Conservation (phyloP, 352 stramenopile species). For the Phytophthora aleatoria region DNA sequence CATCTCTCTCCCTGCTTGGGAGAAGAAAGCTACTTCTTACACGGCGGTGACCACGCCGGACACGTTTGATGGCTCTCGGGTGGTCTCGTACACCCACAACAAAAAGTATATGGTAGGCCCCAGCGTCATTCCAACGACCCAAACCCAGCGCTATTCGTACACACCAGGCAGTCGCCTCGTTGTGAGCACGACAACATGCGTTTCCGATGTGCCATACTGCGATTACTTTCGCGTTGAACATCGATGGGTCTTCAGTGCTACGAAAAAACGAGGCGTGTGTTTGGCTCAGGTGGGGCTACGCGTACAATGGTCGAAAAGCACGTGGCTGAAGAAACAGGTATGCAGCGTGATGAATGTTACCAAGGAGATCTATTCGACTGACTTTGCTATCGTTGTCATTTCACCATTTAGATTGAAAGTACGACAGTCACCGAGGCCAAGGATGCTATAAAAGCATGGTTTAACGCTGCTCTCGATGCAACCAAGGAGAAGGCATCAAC, state of each 20-base stretch:
- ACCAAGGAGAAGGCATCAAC: constrained; percentile 11
- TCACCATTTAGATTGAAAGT: constrained; percentile 65
- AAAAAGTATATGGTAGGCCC: constrained; percentile 91
- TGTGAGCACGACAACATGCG: constrained; percentile 70
- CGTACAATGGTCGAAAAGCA: constrained; percentile 83
- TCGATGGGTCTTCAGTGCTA: constrained; percentile 83
- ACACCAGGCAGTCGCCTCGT: constrained; percentile 50
- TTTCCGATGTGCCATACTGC: constrained; percentile 84
- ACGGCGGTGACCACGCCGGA: constrained; percentile 61
- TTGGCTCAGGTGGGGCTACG: constrained; percentile 69
- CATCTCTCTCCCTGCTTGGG: constrained; percentile 60
- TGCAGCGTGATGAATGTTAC: no score
- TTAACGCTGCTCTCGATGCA: constrained; percentile 49
- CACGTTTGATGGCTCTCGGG: constrained; percentile 62
- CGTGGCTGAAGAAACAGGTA: constrained; percentile 90
- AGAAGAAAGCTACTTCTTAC: constrained; percentile 46
- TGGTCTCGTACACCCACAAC: constrained; percentile 77
- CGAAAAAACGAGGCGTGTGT: constrained; percentile 40
- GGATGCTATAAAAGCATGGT: constrained; percentile 54
- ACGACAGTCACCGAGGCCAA: constrained; percentile 77
- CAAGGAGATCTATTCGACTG: not conserved
- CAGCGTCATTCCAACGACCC: constrained; percentile 73
- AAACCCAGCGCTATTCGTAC: constrained; percentile 74
- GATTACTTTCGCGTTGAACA: constrained; percentile 89
- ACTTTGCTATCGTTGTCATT: not conserved